Conservation (phyloP, 2,329 filamentous ascomycete genomes). For the Mollisia scopiformis region DNA sequence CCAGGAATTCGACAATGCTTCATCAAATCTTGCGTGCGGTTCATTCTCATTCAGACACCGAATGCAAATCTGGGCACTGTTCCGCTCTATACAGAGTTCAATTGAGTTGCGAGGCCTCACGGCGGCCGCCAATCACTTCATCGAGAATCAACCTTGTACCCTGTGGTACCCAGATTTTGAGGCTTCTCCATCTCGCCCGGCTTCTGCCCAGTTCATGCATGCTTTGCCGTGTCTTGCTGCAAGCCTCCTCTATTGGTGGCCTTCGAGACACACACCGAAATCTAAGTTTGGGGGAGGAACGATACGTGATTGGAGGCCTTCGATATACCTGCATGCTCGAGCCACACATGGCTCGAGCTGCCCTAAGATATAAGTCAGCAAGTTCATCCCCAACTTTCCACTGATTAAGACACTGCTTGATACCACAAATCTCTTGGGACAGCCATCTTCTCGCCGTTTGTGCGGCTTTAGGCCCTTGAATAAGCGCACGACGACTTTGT, state of each 20-base stretch:
- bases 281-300: background rate
- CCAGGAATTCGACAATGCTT: too few species aligned
- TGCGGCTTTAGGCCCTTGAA: slow-evolving; percentile 13
- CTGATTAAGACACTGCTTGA: background rate
- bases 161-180: background rate
- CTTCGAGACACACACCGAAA: background rate
- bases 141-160: background rate
- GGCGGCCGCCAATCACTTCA: background rate
- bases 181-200: background rate
- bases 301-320: slow-evolving; percentile 3
- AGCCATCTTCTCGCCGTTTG: slow-evolving; percentile 2
- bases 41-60: background rate
- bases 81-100: background rate
- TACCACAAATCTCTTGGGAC: background rate
- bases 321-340: background rate
- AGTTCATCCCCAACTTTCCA: background rate
- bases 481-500: slow-evolving; percentile 8
- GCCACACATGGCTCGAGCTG: background rate
- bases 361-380: slow-evolving; percentile 7
- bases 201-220: too few species aligned
- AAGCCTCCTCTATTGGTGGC: background rate
- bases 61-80: too few species aligned
- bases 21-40: too few species aligned
- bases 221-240: background rate
- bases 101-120: background rate